Evolutionary conservation across 2,329 filamentous ascomycete species (phyloP), one percentile per base, ranked within the genome.

Genomic region (Stagonosporopsis cucurbitacearum): DNA sequence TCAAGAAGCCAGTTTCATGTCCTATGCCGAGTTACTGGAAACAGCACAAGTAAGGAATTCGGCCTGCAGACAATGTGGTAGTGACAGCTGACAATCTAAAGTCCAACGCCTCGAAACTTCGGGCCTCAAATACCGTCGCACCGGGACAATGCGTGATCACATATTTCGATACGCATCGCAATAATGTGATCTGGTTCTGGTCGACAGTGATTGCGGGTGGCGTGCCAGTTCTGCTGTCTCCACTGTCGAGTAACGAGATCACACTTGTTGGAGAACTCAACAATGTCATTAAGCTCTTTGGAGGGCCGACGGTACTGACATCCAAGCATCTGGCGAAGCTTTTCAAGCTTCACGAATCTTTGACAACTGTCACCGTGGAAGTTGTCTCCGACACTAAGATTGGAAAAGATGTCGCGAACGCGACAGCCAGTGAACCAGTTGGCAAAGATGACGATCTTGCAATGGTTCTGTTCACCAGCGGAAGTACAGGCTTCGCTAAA

Each of bases 401-500:
- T 5, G 15, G 37, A 25, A 25, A 15, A 15, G 36, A 15, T 4
- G 3, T 2, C 2, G 5, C 13, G 3, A n/a, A 23, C 9, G 11
- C 39, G 17, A 19, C 22, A 15, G 6, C 35, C 19, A 20, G 13
- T 22, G 53, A 44, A 20, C 35, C n/a, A 2, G 7, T 23, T 5
- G 36, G 35, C 6, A 36, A 48, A 4, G 26, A 23, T 12, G 50
- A 60, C 17, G 56, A 60, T 8, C 32, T 61, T 6, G 64, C 65
- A 1, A 44, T 50, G 33, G 35, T 69, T 4, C 81, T 84, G 79
- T 69, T 85, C 4, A 85, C 82, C 1, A 84, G 82, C 1, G 82
- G 83, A 3, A 81, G 77, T 59, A 81, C 79, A 17, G 81, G 82
- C 2, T 76, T 78, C 46, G 71, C 80, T 4, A 85, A 85, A 63